Evolutionary conservation across 495 filamentous ascomycete species (phyloP), one percentile per base, ranked within the genome.

Genomic region (Platismatia glauca): DNA sequence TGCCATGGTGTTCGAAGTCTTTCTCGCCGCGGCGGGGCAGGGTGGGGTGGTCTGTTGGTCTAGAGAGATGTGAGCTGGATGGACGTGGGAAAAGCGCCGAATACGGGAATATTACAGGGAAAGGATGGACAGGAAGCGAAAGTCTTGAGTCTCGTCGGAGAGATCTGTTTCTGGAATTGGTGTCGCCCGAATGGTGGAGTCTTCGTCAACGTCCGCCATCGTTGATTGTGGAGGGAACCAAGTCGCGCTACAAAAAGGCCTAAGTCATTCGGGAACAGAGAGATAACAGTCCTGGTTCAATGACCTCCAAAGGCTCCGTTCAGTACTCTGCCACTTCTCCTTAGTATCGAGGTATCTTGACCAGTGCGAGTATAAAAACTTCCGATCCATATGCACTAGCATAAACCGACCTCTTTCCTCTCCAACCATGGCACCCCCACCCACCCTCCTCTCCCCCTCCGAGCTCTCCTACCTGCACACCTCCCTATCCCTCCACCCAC

Each of bases 391-490:
- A 4, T 53, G 29, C 50, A 33, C 29, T 53, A 33, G 50, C 50
- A 29, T 2, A 33, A 33, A 15, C n/a, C 24, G 29, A 27, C 22
- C 16, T 50, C 46, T 29, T 50, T 24, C 11, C 24, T n/a, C 11
- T n/a, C 50, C 27, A 53, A n/a, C 27, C 5, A 53, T 53, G 50
- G 50, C 60, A 33, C 24, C 46, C 3, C 38, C 35, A 15, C 60
- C 64, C 16, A 63, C 65, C 12, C 48, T 63, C 67, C 86, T 98
- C 75, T 96, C 91, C 27, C 92, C 92, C 46, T 90, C 94, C 67
- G 95, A 98, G 75, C 90, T 97, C 68, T 89, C 92, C 72, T 98
- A 96, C 81, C 85, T 97, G 55, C 91, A 92, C 82, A 82, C 86
- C 60, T 94, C 94, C 6, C 90, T 98, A 68, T 79, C 83, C 15